Evolutionary conservation across 2,329 filamentous ascomycete genomes (phyloP).

Genomic region (Aureobasidium sp.): DNA sequence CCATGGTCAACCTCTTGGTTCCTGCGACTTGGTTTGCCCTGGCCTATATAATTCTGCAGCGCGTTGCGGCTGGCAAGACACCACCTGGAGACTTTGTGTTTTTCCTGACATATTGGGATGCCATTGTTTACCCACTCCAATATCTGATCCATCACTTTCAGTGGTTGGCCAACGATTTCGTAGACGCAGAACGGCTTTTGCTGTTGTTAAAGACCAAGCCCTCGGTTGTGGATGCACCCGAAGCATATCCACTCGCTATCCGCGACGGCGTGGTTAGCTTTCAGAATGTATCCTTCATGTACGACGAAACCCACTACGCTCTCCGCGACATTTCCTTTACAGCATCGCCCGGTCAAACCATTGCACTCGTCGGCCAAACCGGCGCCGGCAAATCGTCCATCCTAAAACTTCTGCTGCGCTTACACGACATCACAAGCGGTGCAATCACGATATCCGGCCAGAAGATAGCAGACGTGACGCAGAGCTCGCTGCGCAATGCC

Average conservation of each 20-base stretch:
- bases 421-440: slow-evolving; percentile 22
- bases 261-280: background rate
- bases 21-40: background rate
- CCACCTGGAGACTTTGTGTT: background rate
- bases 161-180: background rate
- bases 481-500: background rate
- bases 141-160: background rate
- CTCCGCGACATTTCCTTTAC: slow-evolving; percentile 50
- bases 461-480: background rate
- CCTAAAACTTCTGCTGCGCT: slow-evolving; percentile 32
- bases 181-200: background rate
- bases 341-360: slow-evolving; percentile 65
- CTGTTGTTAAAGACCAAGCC: background rate
- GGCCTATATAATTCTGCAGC: background rate
- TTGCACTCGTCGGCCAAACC: slow-evolving; percentile 74
- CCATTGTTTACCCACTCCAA: background rate
- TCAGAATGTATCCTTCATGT: background rate
- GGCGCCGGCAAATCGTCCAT: slow-evolving; percentile 79
- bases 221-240: background rate
- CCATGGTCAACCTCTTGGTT: background rate
- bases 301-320: background rate
- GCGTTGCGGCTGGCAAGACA: background rate
- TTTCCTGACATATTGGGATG: background rate
- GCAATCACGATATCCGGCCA: background rate
- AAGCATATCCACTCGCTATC: background rate